A percentile compares a stretch with the other conserved stretches of the same genome.
Evolutionary conservation across 2,329 filamentous ascomycete genomes (phyloP).

Genomic region (Fusarium bulbicola): DNA sequence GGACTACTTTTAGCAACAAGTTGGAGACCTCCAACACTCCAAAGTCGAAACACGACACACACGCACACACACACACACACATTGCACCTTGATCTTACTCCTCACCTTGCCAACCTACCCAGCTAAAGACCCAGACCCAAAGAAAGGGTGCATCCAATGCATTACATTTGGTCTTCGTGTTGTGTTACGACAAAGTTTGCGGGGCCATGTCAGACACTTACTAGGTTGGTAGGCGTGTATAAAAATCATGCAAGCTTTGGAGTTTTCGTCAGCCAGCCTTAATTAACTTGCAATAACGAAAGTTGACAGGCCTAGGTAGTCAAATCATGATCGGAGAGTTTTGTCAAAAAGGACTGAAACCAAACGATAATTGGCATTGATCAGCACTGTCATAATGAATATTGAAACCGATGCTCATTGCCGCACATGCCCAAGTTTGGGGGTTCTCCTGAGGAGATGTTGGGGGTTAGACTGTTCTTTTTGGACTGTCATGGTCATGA

Average conservation of each 20-base stretch:
- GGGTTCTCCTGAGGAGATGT: constrained; percentile 1
- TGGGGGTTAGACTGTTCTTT: constrained; percentile 1
- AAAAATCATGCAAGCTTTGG: neutral
- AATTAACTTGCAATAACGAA: constrained; percentile 10
- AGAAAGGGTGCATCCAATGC: neutral
- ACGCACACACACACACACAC: neutral
- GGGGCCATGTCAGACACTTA: neutral
- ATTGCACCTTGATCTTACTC: neutral
- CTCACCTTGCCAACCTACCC: neutral
- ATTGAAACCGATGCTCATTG: neutral
- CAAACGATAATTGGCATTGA: constrained; percentile 19
- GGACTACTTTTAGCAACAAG: constrained; percentile 11
- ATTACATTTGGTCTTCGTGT: neutral
- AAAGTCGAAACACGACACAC: constrained; percentile 7
- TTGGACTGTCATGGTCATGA: neutral
- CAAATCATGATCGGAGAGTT: constrained; percentile 9
- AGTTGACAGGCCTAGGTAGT: neutral
- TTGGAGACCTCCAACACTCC: constrained; percentile 1
- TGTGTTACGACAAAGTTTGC: constrained; percentile 4
- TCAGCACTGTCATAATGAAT: constrained; percentile 14
- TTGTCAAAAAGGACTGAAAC: constrained; percentile 7
- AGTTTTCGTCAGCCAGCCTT: neutral
- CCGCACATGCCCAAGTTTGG: neutral
- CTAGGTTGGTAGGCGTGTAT: neutral
- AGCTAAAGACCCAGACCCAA: neutral